Evolutionary conservation across 768 basidiomycete species (phyloP), one percentile per base, ranked within the genome.

Genomic region (Xerocomus spinulosus): DNA sequence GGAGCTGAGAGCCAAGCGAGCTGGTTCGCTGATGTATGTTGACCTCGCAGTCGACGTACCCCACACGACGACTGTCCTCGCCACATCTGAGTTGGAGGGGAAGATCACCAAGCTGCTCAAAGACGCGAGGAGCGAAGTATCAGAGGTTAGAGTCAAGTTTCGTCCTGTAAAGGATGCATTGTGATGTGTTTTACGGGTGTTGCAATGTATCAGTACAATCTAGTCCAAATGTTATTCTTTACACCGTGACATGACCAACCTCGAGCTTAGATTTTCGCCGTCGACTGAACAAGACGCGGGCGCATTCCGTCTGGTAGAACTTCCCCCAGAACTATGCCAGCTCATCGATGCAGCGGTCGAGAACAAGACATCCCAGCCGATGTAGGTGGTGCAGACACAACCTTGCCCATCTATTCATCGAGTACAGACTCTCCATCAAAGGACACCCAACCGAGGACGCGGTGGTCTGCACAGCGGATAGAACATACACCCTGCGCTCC

Each of bases 381-480:
- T 57, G 66, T 55, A 44, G 48, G 55, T 48, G 5, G 8, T 10
- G 18, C 37, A 12, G 1, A 29, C n/a, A 4, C 29, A 21, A 23
- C 4, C 9, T 28, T 28, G 13, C 36, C n/a, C 0, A 14, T 15
- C 8, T 32, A 15, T 55, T 18, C 43, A 45, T 26, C 17, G 10
- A 46, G 9, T 10, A 35, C 55, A 87, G 87, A 34, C 64, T 92
- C 44, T 75, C 76, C 23, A 85, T 98, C 68, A 94, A 92, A 64
- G 95, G 94, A 7, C 72, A 82, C 36, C 66, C 80, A 2, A 75
- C 77, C 24, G 93, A 97, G 56, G 87, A 94, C 57, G 95, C 94
- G 0, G 92, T 96, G 0, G 70, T 95, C 9, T 97, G 95, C 64
- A 95, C 93, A 0, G 56, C 73, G 0, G 75, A 83, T 48, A 82